Evolutionary conservation across 2,329 filamentous ascomycete genomes (phyloP).

Genomic region (Aspergillus bombycis): DNA sequence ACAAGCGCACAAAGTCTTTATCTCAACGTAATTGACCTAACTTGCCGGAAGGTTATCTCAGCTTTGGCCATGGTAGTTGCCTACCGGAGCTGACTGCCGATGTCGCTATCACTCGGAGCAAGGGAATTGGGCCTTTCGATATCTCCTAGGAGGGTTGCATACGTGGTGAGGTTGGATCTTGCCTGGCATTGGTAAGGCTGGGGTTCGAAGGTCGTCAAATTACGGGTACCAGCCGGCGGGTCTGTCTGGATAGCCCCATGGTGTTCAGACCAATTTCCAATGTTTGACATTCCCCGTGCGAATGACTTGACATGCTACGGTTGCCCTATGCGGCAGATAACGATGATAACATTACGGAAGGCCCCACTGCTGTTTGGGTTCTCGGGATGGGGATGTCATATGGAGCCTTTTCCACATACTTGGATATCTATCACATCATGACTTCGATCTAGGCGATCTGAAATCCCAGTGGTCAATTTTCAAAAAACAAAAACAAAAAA

Average conservation of each 20-base stretch:
- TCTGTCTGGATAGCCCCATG: not conserved
- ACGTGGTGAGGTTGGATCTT: not conserved
- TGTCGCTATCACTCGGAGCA: not conserved
- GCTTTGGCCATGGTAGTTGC: not conserved
- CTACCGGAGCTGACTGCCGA: conserved; percentile 22
- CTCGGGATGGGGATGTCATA: conserved; percentile 5
- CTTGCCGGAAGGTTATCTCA: not conserved
- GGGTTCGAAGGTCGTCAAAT: not conserved
- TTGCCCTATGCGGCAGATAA: not conserved
- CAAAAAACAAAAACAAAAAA: conserved; percentile 1
- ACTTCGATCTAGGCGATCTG: not conserved
- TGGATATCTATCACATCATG: not conserved
- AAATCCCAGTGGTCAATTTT: not conserved
- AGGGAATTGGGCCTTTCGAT: not conserved
- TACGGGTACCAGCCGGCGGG: not conserved
- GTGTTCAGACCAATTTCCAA: not conserved
- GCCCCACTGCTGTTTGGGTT: not conserved
- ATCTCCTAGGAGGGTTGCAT: not conserved
- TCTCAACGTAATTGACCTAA: not conserved
- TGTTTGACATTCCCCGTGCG: not conserved
- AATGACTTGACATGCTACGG: not conserved
- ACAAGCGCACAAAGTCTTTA: conserved; percentile 6
- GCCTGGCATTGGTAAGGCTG: not conserved
- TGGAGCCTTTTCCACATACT: conserved; percentile 1
- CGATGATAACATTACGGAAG: not conserved